phyloP scores from a whole-genome alignment of 371 early-diverging fungal species.

The Syncephalis fuscata region DNA sequence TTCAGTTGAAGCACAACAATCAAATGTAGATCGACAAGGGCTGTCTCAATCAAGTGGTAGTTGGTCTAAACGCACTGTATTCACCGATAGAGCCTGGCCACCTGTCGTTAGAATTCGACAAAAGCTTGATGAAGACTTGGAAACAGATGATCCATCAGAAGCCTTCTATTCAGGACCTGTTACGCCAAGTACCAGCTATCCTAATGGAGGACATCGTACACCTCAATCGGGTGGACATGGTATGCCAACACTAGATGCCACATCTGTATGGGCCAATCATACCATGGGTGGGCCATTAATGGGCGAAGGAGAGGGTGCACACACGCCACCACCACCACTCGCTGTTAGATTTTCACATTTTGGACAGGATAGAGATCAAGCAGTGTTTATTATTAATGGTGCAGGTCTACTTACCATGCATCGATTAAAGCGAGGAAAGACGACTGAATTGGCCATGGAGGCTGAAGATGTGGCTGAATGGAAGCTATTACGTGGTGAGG shows the following conservation, averaged over 20 bases:
- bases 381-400: background rate
- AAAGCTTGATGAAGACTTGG: no score
- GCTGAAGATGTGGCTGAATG: slow-evolving; percentile 10
- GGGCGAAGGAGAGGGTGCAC: no score
- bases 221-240: background rate
- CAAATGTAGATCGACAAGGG: slow-evolving; percentile 2
- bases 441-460: slow-evolving; percentile 2
- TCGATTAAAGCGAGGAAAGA: background rate
- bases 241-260: background rate
- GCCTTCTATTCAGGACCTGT: no score
- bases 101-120: no score
- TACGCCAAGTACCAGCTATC: no score
- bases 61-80: background rate
- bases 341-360: background rate
- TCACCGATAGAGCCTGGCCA: background rate
- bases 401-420: background rate
- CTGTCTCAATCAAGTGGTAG: background rate
- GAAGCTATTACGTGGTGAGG: slow-evolving; percentile 5
- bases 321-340: background rate
- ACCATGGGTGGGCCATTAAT: background rate
- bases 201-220: background rate
- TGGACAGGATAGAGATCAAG: background rate
- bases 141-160: no score
- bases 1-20: slow-evolving; percentile 34
- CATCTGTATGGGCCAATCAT: background rate